Conservation (phyloP, 768 basidiomycete species). For the Calocybe gangraenosa region DNA sequence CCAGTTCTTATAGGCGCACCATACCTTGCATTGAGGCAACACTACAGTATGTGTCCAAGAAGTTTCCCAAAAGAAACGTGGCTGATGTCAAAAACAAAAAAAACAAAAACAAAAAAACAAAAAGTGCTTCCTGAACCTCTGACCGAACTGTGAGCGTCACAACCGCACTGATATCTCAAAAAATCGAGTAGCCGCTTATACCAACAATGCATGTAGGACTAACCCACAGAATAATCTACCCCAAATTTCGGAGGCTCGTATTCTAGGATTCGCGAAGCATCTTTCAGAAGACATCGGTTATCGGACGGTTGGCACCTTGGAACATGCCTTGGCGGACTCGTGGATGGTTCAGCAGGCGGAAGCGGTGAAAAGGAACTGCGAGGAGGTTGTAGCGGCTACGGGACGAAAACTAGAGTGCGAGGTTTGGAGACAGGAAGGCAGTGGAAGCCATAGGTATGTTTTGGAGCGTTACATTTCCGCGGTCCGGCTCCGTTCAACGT, state of each 20-base stretch:
- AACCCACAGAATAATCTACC: constrained; percentile 56
- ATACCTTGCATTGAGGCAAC: constrained; percentile 42
- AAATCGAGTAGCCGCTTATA: too few relatives aligned
- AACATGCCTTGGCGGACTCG: constrained; percentile 79
- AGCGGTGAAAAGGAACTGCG: constrained; percentile 58
- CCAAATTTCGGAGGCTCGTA: constrained; percentile 68
- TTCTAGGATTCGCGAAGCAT: constrained; percentile 57
- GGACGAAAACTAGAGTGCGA: constrained; percentile 79
- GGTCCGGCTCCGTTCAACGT: neutral
- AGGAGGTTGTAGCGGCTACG: constrained; percentile 38
- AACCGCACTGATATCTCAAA: too few relatives aligned
- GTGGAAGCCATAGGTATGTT: constrained; percentile 79
- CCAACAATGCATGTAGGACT: constrained; percentile 20
- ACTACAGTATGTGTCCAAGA: constrained; percentile 37
- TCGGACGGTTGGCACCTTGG: constrained; percentile 85
- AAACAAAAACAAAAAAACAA: neutral
- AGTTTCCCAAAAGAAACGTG: neutral
- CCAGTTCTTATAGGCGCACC: constrained; percentile 52
- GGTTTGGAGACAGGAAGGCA: constrained; percentile 87
- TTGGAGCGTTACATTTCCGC: neutral
- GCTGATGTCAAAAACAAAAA: constrained; percentile 8
- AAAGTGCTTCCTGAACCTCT: constrained; percentile 58
- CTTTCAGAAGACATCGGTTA: constrained; percentile 88
- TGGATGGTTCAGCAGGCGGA: constrained; percentile 76
- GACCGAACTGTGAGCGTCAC: constrained; percentile 42